Conservation (phyloP, 163 green algal genomes). For the Picocystis sp. region DNA sequence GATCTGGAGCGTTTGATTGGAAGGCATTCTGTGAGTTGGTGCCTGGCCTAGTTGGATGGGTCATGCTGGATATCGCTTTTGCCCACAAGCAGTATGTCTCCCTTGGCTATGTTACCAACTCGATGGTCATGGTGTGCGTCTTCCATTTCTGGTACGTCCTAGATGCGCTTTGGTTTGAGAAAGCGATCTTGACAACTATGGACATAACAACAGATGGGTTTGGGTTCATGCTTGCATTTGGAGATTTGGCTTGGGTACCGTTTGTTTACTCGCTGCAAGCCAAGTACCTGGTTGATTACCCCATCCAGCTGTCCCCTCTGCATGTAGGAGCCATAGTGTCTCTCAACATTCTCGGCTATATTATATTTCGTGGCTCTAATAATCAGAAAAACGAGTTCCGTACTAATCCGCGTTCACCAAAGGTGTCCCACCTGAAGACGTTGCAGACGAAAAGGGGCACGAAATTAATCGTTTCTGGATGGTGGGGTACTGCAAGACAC, state of each 20-base stretch:
- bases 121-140: constrained; percentile 61
- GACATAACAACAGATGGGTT: constrained; percentile 97
- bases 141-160: constrained; percentile 75
- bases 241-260: constrained; percentile 89
- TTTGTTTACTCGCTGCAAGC: constrained; percentile 88
- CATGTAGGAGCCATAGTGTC: constrained; percentile 33
- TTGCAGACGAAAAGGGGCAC: constrained; percentile 63
- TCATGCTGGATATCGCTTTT: constrained; percentile 53
- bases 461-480: constrained; percentile 60
- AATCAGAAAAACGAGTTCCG: constrained; percentile 90
- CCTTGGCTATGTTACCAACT: constrained; percentile 24
- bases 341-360: constrained; percentile 57
- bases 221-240: constrained; percentile 97
- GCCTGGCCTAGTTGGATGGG: constrained; percentile 76
- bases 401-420: constrained; percentile 42
- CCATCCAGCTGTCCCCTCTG: constrained; percentile 11
- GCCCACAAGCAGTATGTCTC: constrained; percentile 27
- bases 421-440: constrained; percentile 52
- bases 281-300: constrained; percentile 45
- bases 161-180: constrained; percentile 60
- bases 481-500: constrained; percentile 81
- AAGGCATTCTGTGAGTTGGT: constrained; percentile 94
- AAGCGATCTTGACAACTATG: constrained; percentile 87
- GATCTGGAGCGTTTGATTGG: constrained; percentile 47
- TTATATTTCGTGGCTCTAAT: constrained; percentile 84